phyloP scores from a whole-genome alignment of 176 grass and related monocot genomes.

The Cymbopogon citratus region DNA sequence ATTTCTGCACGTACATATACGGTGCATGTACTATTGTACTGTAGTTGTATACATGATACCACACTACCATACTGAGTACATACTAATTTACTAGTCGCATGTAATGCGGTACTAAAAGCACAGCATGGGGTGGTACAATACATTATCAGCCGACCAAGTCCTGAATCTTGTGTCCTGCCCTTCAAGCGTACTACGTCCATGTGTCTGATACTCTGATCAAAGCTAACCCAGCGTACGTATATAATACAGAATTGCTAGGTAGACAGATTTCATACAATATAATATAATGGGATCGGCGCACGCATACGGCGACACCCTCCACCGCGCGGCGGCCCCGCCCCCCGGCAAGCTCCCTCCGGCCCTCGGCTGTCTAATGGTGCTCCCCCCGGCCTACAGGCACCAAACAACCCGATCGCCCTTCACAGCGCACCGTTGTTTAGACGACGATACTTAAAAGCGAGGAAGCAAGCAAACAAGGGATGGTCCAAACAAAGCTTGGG shows the following conservation, averaged over 20 bases:
- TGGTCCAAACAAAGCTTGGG: constrained; percentile 42
- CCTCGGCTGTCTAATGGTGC: neutral
- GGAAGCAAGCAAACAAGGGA: constrained; percentile 30
- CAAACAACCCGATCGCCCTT: neutral
- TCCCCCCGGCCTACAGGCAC: neutral
- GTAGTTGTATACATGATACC: neutral
- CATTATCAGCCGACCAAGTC: constrained; percentile 18
- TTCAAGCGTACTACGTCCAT: neutral
- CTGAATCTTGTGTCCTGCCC: neutral
- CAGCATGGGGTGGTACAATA: neutral
- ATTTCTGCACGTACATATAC: neutral
- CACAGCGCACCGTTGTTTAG: constrained; percentile 8
- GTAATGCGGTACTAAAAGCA: neutral
- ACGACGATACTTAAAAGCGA: neutral
- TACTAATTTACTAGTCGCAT: neutral
- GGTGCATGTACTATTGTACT: too few species aligned
- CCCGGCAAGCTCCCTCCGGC: too few species aligned
- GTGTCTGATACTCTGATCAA: neutral
- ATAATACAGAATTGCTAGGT: too few species aligned
- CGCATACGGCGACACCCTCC: neutral
- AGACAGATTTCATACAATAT: too few species aligned
- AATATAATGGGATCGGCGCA: neutral
- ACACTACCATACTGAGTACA: neutral
- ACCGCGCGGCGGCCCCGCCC: too few species aligned
- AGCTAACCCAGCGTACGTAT: neutral